phyloP scores from a whole-genome alignment of 768 basidiomycete genomes.

The Lactarius vividus region DNA sequence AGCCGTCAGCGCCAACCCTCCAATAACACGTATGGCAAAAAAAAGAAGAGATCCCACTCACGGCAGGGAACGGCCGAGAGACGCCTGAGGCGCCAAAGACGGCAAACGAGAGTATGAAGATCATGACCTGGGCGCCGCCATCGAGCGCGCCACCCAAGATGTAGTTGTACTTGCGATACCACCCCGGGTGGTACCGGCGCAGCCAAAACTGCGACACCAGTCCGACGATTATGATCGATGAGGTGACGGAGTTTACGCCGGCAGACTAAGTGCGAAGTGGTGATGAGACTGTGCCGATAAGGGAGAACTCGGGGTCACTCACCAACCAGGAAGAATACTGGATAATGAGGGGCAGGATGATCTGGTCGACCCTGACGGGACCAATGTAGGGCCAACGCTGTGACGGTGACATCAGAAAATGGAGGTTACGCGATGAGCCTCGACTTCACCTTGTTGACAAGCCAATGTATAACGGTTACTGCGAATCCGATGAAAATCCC shows the following conservation, averaged over 20 bases:
- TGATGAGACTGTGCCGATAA: slow-evolving; percentile 18
- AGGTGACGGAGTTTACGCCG: slow-evolving; percentile 54
- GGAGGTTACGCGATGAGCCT: neutral
- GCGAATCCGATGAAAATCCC: slow-evolving; percentile 54
- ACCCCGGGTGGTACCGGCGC: slow-evolving; percentile 35
- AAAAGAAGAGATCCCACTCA: neutral
- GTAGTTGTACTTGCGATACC: slow-evolving; percentile 69
- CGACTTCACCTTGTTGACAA: slow-evolving; percentile 46
- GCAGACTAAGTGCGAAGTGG: slow-evolving; percentile 31
- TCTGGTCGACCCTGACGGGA: slow-evolving; percentile 44
- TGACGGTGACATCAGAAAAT: slow-evolving; percentile 1
- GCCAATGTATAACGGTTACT: slow-evolving; percentile 52
- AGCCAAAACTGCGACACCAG: slow-evolving; percentile 50
- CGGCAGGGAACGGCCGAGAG: slow-evolving; percentile 47
- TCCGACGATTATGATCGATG: slow-evolving; percentile 47
- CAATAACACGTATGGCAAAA: neutral
- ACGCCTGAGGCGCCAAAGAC: slow-evolving; percentile 60
- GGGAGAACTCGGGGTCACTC: neutral
- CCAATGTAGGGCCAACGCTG: slow-evolving; percentile 58
- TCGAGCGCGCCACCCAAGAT: slow-evolving; percentile 64
- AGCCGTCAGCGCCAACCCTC: neutral
- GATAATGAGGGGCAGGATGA: slow-evolving; percentile 58
- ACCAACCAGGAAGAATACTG: slow-evolving; percentile 42
- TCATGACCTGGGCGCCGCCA: slow-evolving; percentile 64
- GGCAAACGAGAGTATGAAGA: slow-evolving; percentile 61